Base-by-base conservation (phyloP, 1,284 basidiomycete genomes). In the Vanrija pseudolonga region DNA sequence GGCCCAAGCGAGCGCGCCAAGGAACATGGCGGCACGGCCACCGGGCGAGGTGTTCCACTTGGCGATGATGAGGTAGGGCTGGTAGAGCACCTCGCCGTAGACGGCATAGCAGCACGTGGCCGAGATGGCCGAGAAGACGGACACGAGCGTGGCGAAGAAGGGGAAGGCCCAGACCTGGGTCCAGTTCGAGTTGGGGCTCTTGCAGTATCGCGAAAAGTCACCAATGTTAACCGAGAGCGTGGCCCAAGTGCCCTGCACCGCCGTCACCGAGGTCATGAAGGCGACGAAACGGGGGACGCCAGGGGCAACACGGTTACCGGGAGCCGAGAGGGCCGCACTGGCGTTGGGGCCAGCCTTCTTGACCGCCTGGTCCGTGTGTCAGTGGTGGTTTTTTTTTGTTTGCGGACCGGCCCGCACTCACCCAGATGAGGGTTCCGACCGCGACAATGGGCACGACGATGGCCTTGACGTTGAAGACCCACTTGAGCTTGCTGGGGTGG, bases 381-480 rank as follows among this genome's bases (percentile, higher is more conserved):
- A 2, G 51, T 77, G 0, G 83, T 84, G 62, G 80, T 19, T 4
- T 17, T 81, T 49, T 82, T 79, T 59, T 86, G 80, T 0, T 14
- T 18, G 17, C 7, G 15, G 15, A 6, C 15, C 17, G 11, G 84
- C 15, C 22, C 9, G 32, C 15, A 49, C 55, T 3, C 23, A 49
- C 81, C 87, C 86, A 89, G 19, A 85, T 84, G 57, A 88, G 77
- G 63, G 88, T 85, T 5, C 82, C 80, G 24, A 88, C 56, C 78
- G 84, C 86, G 3, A 84, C 80, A 6, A 80, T 73, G 1, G 86
- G 86, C 0, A 86, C 85, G 20, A 85, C 37, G 32, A 65, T 71
- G 0, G 82, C 81, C 73, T 88, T 87, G 56, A 79, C 72, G 45
- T 83, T 75, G 77, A 89, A 90, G 20, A 89, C 76, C 73, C 82